Evolutionary conservation across 2,329 filamentous ascomycete genomes (phyloP).

Genomic region (Stromatinia cepivora): DNA sequence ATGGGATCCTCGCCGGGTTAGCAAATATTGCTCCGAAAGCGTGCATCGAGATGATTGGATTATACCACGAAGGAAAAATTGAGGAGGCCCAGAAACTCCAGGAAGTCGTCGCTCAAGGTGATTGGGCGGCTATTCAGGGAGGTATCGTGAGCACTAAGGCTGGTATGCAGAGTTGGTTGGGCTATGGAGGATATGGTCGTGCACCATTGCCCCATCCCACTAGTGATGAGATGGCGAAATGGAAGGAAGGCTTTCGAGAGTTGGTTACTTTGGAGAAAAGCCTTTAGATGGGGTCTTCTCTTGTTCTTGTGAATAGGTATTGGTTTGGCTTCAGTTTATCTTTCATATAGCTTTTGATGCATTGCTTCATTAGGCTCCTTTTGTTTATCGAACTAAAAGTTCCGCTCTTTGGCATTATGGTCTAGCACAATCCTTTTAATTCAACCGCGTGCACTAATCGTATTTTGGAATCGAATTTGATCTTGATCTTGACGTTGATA

Average conservation of each 20-base stretch:
- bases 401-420: not conserved
- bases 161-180: slow-evolving; percentile 60
- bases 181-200: slow-evolving; percentile 59
- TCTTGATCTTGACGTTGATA: not conserved
- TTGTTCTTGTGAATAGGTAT: not conserved
- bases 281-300: slow-evolving; percentile 20
- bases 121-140: slow-evolving; percentile 69
- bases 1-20: slow-evolving; percentile 70
- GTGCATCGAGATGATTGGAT: slow-evolving; percentile 60
- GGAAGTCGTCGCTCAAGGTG: slow-evolving; percentile 62
- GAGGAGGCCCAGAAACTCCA: slow-evolving; percentile 64
- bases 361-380: not conserved
- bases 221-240: slow-evolving; percentile 49
- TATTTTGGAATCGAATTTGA: not conserved
- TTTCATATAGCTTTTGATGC: not conserved
- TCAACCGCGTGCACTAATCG: not conserved
- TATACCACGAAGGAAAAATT: slow-evolving; percentile 60
- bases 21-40: slow-evolving; percentile 69
- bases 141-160: slow-evolving; percentile 70
- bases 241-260: slow-evolving; percentile 58
- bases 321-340: not conserved
- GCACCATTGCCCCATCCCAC: slow-evolving; percentile 54
- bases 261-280: slow-evolving; percentile 49
- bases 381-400: not conserved
- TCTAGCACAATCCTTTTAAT: not conserved